These are phyloP conservation scores for Musa itinerans DNA, from an alignment of 176 grass and related monocot species.

Conservation along the genomic window DNA sequence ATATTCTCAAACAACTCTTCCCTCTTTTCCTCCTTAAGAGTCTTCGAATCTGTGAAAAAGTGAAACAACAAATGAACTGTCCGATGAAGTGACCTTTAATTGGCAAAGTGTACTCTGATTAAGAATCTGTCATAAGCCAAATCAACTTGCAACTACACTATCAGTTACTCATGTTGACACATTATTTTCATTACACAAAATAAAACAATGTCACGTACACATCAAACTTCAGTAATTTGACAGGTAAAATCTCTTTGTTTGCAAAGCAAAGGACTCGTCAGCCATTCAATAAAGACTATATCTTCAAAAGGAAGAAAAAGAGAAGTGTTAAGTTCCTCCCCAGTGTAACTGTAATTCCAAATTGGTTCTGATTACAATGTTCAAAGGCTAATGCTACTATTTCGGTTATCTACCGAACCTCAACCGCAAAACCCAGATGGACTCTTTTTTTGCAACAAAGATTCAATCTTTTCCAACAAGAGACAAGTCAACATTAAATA, in stretches of 20 bases:
- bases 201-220: too few species aligned
- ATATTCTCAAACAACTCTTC: slow-evolving; percentile 80
- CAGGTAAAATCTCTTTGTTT: background rate
- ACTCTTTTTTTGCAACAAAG: too few species aligned
- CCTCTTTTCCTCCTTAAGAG: slow-evolving; percentile 82
- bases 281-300: too few species aligned
- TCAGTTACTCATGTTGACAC: too few species aligned
- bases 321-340: background rate
- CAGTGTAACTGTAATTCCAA: background rate
- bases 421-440: background rate
- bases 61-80: slow-evolving; percentile 7
- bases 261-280: background rate
- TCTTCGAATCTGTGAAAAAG: slow-evolving; percentile 67
- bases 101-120: background rate
- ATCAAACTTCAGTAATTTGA: background rate
- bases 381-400: background rate
- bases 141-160: background rate
- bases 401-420: background rate
- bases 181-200: too few species aligned
- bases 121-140: background rate
- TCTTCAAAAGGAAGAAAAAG: background rate
- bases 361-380: background rate
- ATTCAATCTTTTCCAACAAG: background rate
- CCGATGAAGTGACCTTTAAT: background rate
- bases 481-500: background rate